Evolutionary conservation across 352 stramenopile species (phyloP).

Genomic region (Phytopythium cucurbitacearum): DNA sequence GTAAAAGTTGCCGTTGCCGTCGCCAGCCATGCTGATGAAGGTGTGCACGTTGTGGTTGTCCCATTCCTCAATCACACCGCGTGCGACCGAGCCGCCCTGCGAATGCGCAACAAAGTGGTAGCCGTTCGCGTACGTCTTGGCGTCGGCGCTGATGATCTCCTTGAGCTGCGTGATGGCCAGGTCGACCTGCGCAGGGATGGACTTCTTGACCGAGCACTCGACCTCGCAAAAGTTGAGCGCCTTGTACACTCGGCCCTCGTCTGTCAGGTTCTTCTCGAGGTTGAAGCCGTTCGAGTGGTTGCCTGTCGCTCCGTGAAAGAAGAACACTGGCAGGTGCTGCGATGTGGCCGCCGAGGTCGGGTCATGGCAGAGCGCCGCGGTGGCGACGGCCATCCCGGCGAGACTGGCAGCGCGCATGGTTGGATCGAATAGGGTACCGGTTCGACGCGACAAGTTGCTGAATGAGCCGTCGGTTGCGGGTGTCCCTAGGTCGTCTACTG

Average conservation of each 20-base stretch:
- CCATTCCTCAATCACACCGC: slow-evolving; percentile 52
- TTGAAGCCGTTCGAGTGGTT: slow-evolving; percentile 22
- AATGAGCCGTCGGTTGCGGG: too few relatives aligned
- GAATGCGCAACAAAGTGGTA: slow-evolving; percentile 58
- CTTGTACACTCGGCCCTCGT: slow-evolving; percentile 27
- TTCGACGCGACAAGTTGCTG: too few relatives aligned
- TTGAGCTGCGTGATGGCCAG: slow-evolving; percentile 44
- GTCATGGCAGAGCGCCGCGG: too few relatives aligned
- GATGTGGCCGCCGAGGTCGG: too few relatives aligned
- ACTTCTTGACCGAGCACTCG: slow-evolving; percentile 26
- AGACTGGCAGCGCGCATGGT: too few relatives aligned
- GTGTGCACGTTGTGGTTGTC: slow-evolving; percentile 50
- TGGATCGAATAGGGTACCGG: too few relatives aligned
- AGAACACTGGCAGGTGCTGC: slow-evolving; percentile 34
- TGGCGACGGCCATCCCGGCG: too few relatives aligned
- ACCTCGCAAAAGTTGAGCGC: slow-evolving; percentile 40
- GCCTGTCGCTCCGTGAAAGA: slow-evolving; percentile 42
- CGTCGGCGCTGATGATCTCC: slow-evolving; percentile 21
- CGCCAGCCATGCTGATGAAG: slow-evolving; percentile 44
- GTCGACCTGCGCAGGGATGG: slow-evolving; percentile 29
- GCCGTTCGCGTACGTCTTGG: slow-evolving; percentile 25
- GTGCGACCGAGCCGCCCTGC: slow-evolving; percentile 34
- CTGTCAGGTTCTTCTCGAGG: slow-evolving; percentile 32
- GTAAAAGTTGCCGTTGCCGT: slow-evolving; percentile 51
- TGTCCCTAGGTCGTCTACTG: too few relatives aligned